phyloP scores from a whole-genome alignment of 352 stramenopile species.

The Blastocystis sp. region DNA sequence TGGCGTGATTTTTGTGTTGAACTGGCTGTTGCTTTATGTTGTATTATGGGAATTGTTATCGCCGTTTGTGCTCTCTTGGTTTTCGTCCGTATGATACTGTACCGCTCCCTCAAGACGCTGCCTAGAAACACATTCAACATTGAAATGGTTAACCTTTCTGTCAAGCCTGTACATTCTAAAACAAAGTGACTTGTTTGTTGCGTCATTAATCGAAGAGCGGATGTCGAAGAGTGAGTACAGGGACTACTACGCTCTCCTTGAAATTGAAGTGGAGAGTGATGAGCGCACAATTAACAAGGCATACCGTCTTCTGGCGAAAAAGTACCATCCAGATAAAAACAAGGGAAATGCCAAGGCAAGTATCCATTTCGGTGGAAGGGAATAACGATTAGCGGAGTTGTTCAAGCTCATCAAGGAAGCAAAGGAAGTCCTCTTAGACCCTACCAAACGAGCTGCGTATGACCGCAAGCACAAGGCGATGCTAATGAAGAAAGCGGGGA shows the following conservation, averaged over 20 bases:
- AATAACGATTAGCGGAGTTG: background rate
- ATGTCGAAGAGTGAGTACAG: conserved; percentile 5
- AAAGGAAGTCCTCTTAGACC: conserved; percentile 27
- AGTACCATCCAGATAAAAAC: conserved; percentile 55
- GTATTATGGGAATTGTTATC: background rate
- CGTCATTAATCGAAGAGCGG: too few relatives aligned
- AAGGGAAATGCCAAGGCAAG: conserved; percentile 24
- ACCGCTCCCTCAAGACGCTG: background rate
- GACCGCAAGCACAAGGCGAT: conserved; percentile 43
- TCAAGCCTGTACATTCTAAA: background rate
- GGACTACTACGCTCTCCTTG: conserved; percentile 44
- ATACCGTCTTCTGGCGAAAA: background rate
- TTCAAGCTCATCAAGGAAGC: conserved; percentile 37
- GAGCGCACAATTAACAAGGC: conserved; percentile 27
- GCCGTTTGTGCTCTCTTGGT: background rate
- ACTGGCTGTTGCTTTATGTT: background rate
- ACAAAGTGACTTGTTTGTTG: background rate
- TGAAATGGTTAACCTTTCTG: background rate
- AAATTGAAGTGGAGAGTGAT: conserved; percentile 48
- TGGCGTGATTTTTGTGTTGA: background rate
- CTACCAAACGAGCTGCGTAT: conserved; percentile 7
- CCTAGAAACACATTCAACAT: background rate
- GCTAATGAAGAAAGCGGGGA: conserved; percentile 25
- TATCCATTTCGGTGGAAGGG: background rate
- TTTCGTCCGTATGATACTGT: background rate